Conservation (phyloP, 2,329 filamentous ascomycete species). For the Scopulariopsis brevicaulis region DNA sequence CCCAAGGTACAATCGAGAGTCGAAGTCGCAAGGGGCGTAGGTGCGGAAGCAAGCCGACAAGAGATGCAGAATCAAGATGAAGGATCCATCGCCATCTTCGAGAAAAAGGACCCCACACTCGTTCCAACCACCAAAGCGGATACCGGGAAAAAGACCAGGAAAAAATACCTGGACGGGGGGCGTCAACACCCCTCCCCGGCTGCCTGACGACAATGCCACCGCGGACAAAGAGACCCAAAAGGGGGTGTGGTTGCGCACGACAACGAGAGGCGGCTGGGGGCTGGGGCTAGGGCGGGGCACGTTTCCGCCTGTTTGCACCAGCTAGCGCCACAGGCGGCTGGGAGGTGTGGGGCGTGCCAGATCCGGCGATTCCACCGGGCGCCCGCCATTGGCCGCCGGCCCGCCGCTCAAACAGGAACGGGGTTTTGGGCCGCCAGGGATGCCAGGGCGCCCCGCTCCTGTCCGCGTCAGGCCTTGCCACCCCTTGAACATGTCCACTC, state of each 20-base stretch:
- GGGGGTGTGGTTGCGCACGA: background rate
- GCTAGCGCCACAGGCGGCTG: constrained; percentile 2
- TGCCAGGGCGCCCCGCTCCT: background rate
- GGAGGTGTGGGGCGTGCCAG: background rate
- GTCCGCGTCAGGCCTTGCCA: background rate
- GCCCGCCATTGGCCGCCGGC: background rate
- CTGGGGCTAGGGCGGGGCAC: background rate
- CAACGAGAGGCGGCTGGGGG: background rate
- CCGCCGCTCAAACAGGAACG: constrained; percentile 1
- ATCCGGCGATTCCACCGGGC: background rate
- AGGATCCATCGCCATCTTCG: no score
- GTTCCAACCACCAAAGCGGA: background rate
- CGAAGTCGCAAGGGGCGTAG: background rate
- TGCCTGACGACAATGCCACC: background rate
- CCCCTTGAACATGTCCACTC: no score
- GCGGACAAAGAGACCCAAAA: background rate
- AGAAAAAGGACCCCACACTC: no score
- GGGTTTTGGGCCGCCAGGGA: background rate
- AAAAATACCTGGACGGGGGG: background rate
- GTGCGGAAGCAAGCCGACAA: no score
- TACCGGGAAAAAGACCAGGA: background rate
- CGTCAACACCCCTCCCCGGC: no score
- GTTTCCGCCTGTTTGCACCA: background rate
- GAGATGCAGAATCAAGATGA: no score
- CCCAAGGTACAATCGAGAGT: background rate